A percentile compares a stretch with the other conserved stretches of the same genome.
phyloP scores from a whole-genome alignment of 371 early-diverging fungal species.

The Paramicrosporidium saccamoebae region DNA sequence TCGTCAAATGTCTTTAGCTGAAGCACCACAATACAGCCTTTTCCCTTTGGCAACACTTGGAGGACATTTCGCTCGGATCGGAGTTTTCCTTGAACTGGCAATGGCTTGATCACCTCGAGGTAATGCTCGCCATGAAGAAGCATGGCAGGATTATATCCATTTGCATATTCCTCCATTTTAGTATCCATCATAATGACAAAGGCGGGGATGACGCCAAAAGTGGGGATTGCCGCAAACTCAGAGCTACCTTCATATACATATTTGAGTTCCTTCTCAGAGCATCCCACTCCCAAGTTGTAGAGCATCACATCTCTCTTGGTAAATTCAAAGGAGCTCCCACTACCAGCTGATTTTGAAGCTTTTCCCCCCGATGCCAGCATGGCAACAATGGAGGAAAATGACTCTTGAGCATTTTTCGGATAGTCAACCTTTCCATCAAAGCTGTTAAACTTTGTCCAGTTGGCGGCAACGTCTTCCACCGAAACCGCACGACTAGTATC shows the following conservation, averaged over 20 bases:
- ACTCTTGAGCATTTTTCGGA: conserved; percentile 40
- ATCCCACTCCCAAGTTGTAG: conserved; percentile 79
- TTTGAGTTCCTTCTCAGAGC: conserved; percentile 39
- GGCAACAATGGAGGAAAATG: conserved; percentile 37
- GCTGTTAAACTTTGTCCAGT: conserved; percentile 13
- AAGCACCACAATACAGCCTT: conserved; percentile 44
- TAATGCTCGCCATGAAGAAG: conserved; percentile 90
- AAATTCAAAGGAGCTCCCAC: conserved; percentile 15
- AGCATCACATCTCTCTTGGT: conserved; percentile 58
- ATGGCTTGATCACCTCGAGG: conserved; percentile 37
- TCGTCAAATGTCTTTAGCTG: conserved; percentile 46
- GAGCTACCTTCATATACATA: conserved; percentile 61
- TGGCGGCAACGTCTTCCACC: conserved; percentile 16
- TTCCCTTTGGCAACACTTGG: conserved; percentile 83
- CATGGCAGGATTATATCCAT: conserved; percentile 84
- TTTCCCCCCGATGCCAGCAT: conserved; percentile 1
- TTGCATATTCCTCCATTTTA: conserved; percentile 31
- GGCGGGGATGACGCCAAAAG: conserved; percentile 62
- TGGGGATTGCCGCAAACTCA: conserved; percentile 46
- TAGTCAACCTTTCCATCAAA: conserved; percentile 68
- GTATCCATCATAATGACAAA: conserved; percentile 20
- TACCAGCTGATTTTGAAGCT: conserved; percentile 8
- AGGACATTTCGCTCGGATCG: conserved; percentile 33
- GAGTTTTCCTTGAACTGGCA: conserved; percentile 45
- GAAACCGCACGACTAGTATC: conserved; percentile 14